phyloP scores from a whole-genome alignment of 2,329 filamentous ascomycete genomes.

The Botrytis medusae region DNA sequence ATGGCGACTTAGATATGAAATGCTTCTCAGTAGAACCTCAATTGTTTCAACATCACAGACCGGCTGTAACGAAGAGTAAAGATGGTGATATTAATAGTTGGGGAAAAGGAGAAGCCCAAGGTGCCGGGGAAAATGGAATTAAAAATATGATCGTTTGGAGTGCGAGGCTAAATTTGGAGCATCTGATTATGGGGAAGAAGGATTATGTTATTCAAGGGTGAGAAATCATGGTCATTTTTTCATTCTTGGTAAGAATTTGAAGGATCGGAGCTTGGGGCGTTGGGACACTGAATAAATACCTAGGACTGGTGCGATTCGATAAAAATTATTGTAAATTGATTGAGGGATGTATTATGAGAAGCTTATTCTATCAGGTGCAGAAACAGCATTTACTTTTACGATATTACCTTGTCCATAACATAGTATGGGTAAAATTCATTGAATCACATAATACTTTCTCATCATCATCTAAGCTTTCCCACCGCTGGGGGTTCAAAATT shows the following conservation, averaged over 20 bases:
- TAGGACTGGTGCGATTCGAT: background rate
- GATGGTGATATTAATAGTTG: slow-evolving; percentile 40
- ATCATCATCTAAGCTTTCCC: no score
- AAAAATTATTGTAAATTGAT: background rate
- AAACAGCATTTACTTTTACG: no score
- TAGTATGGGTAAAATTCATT: no score
- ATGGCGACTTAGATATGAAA: slow-evolving; percentile 38
- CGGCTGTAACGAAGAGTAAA: slow-evolving; percentile 35
- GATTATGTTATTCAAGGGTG: background rate
- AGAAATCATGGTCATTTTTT: background rate
- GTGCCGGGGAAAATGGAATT: slow-evolving; percentile 37
- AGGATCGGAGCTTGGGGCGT: background rate
- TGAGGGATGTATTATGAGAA: no score
- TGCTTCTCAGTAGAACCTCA: slow-evolving; percentile 42
- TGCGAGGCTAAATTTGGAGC: slow-evolving; percentile 40
- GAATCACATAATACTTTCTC: no score
- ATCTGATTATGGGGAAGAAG: slow-evolving; percentile 33
- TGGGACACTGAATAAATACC: background rate
- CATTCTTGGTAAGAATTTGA: no score
- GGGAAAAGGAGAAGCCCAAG: background rate
- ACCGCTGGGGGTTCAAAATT: no score
- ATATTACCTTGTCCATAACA: no score
- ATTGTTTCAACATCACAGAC: slow-evolving; percentile 41
- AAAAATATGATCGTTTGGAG: slow-evolving; percentile 43
- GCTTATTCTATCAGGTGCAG: no score